Evolutionary conservation across 2,329 filamentous ascomycete genomes (phyloP), one percentile per base, ranked within the genome.

Genomic region (Claviceps purpurea): DNA sequence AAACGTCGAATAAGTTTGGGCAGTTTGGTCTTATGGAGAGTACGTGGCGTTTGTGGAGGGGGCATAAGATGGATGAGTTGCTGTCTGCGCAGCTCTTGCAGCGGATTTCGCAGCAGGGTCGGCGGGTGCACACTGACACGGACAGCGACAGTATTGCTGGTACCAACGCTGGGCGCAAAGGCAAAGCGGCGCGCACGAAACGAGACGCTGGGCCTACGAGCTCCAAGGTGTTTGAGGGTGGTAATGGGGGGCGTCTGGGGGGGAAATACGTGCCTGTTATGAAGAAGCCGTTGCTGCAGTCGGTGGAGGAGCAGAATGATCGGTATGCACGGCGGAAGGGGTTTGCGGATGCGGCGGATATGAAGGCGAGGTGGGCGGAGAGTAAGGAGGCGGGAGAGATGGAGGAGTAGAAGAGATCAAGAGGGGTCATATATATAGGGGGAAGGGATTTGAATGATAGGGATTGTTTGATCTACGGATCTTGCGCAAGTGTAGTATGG

Each of bases 31-130:
- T 91, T 39, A 76, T 89, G 57, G 84, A 89, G 58, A 78, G 83
- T 54, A 65, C 94, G 47, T 98, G 93, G 93, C 74, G 77, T 55
- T 71, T 82, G 22, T 98, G 93, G 91, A 79, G 87, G 54, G 79
- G 82, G 62, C 75, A 79, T 51, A 95, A 95, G 73, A 87, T 97
- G 58, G 89, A 97, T 61, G 93, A 97, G 73, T 72, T 95, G 50
- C 73, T 98, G 52, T 82, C 88, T 0, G 82, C 79, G 54, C 79
- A 81, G 58, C 70, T 98, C 49, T 72, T 97, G 54, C 79, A 87
- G 60, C 68, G 84, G 45, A 69, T 80, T 7, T 68, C 74, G 26
- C 60, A 56, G 1, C 73, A 75, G 57, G 69, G 69, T 20, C 40
- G 20, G 40, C 18, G 20, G 41, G 18, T 20, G 10, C 41, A 13